Percentiles rank a stretch among this genome's conserved stretches.
These are phyloP conservation scores for Boletus rex-veris DNA, from an alignment of 768 basidiomycete species.

Conservation along the genomic window DNA sequence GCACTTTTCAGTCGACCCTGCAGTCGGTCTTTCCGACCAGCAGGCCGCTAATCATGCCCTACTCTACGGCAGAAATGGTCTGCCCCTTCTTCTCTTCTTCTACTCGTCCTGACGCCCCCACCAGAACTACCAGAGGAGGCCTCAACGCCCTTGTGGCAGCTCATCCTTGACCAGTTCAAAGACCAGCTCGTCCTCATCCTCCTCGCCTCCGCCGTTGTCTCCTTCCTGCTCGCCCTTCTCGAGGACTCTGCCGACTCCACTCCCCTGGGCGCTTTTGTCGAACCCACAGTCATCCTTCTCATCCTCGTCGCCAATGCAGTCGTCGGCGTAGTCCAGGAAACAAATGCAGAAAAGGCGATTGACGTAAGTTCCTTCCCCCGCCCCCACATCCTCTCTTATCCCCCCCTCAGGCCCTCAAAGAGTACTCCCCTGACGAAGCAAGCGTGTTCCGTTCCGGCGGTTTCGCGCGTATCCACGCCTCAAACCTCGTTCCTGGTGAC, in stretches of 20 bases:
- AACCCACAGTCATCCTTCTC: slow-evolving; percentile 90
- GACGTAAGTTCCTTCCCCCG: slow-evolving; percentile 59
- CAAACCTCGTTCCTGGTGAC: slow-evolving; percentile 92
- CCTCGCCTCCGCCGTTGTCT: slow-evolving; percentile 88
- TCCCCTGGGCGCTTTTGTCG: slow-evolving; percentile 85
- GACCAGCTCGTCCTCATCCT: slow-evolving; percentile 98
- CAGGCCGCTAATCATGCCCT: slow-evolving; percentile 72
- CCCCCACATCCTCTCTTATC: neutral
- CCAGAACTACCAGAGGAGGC: slow-evolving; percentile 91
- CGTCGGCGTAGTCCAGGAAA: slow-evolving; percentile 96
- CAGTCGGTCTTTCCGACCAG: slow-evolving; percentile 58
- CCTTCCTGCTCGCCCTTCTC: slow-evolving; percentile 86
- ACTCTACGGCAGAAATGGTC: slow-evolving; percentile 85
- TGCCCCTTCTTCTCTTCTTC: slow-evolving; percentile 10
- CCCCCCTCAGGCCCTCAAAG: slow-evolving; percentile 74
- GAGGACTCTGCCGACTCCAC: slow-evolving; percentile 70
- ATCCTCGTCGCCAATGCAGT: slow-evolving; percentile 97
- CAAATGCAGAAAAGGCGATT: slow-evolving; percentile 94
- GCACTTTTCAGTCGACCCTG: slow-evolving; percentile 65
- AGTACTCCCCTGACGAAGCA: slow-evolving; percentile 97
- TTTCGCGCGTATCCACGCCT: slow-evolving; percentile 72
- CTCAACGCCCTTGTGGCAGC: slow-evolving; percentile 86
- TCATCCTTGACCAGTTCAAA: slow-evolving; percentile 98
- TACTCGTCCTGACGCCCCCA: neutral
- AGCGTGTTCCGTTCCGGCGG: slow-evolving; percentile 78